Base-by-base conservation (phyloP, 352 stramenopile genomes). In the Globisporangium spiculum region DNA sequence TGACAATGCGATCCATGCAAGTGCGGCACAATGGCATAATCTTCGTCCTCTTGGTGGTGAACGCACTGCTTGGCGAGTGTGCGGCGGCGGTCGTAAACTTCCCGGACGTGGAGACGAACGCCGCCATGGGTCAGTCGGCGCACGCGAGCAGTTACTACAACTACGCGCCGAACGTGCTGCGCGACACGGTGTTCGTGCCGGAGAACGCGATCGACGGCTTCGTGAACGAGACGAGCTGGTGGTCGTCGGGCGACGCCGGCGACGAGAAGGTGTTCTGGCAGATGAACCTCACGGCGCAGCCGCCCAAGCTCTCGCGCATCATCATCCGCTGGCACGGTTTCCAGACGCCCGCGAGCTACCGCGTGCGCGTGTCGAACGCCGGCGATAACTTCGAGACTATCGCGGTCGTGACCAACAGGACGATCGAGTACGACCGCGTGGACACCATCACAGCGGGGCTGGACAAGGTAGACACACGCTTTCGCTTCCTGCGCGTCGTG, bases 251-350 rank as follows among this genome's bases (percentile, higher is more conserved):
- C 41, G 75, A 86, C 53, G 70, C 81, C 52, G 7, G 36, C 2
- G 72, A 48, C 32, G 73, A 88, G 46, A 63, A 70, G 10, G 73
- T 89, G 1, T 94, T 86, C 68, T 94, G 84, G 80, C 86, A 94
- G 72, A 71, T 92, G 20, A 92, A 94, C 66, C 75, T 94, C 68
- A 89, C 82, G 20, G 57, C 70, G 0, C 60, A 80, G 41, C 75
- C 74, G 55, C 73, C 83, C 4, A 69, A 69, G 1, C 67, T 91
- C n/a, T 73, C 74, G 44, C 78, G 85, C 14, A 77, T 93, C 56
- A 73, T 94, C 30, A 77, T 94, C 53, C 84, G 81, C 0, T 94
- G 84, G 86, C 83, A 94, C 71, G 85, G 85, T 24, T 93, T 84
- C 75, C 61, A 92, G 63, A 79, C 82, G 20, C 81, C 84, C 0